Base-by-base conservation (phyloP, 1,139 yeast species). In the Yueomyces sp. region DNA sequence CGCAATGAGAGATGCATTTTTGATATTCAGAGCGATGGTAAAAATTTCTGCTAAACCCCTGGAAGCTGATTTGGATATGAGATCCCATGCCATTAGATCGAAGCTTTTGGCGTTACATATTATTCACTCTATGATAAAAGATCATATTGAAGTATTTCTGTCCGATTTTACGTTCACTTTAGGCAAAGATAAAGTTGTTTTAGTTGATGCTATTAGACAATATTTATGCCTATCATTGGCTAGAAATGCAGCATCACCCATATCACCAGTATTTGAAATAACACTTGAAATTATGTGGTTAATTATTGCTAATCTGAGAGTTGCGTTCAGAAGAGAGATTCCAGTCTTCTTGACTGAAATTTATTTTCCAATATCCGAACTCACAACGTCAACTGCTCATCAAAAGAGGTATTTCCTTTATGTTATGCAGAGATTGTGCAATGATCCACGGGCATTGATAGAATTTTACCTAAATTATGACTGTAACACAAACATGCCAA, bases 401-500 rank as follows among this genome's bases (percentile, higher is more conserved):
- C 98, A 91, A 63, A 89, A 91, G 62, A 74, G 94, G 55, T 89
- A 86, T 54, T 75, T 91, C 49, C 68, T 93, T 49, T 76, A 83
- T 9, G 73, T 91, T 26, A 72, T 93, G 32, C 83, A 84, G 53
- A 72, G 94, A 50, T 64, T 91, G 39, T 83, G 95, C 58, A 78
- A 78, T 49, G 96, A 91, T 61, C 95, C 97, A 35, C 72, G 95
- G 50, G 82, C 94, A 35, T 69, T 93, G 46, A 86, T 93, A 46
- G 99, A 93, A 63, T 77, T 91, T 49, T 93, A 89, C 58, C 72
- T 93, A 55, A 93, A 93, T 61, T 93, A 91, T 62, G 99, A 93
- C 62, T 93, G 99, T 66, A 96, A 87, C 59, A 73, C 81, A 19
- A 68, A 75, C 4, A 75, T 81, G 72, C 85, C 95, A 40, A 91